Conservation (phyloP, 148 eudicot genomes). For the Cornus florida region DNA sequence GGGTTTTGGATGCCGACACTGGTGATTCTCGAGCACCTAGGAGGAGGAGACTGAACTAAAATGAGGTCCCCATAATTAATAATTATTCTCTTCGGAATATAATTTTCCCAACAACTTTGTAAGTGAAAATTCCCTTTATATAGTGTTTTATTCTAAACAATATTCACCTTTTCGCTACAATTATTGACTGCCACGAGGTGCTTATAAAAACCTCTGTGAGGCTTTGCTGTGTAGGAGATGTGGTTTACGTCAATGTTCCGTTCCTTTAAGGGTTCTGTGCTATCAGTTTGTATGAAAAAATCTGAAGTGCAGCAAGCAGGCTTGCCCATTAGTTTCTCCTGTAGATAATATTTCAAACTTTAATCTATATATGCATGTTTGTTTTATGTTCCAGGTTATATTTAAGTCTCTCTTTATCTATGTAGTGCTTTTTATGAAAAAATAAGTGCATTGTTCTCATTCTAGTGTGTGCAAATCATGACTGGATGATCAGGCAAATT, state of each 20-base stretch:
- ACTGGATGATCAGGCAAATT: background rate
- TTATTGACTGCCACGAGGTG: background rate
- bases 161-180: background rate
- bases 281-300: conserved; percentile 1
- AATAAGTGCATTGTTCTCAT: background rate
- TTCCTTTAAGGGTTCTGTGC: background rate
- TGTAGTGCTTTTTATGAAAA: background rate
- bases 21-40: conserved; percentile 79
- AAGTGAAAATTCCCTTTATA: conserved; percentile 1
- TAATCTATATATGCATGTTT: background rate
- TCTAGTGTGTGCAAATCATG: background rate
- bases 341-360: background rate
- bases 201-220: background rate
- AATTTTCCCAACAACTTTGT: background rate
- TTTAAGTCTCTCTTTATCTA: background rate
- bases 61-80: background rate
- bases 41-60: conserved; percentile 79
- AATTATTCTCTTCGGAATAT: background rate
- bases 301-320: background rate
- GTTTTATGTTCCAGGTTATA: background rate
- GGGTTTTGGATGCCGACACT: conserved; percentile 77
- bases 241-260: background rate
- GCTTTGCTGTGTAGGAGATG: background rate
- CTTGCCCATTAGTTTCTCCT: background rate
- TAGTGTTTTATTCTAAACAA: background rate